phyloP scores from a whole-genome alignment of 176 grass and related monocot species.

The Avena atlantica region DNA sequence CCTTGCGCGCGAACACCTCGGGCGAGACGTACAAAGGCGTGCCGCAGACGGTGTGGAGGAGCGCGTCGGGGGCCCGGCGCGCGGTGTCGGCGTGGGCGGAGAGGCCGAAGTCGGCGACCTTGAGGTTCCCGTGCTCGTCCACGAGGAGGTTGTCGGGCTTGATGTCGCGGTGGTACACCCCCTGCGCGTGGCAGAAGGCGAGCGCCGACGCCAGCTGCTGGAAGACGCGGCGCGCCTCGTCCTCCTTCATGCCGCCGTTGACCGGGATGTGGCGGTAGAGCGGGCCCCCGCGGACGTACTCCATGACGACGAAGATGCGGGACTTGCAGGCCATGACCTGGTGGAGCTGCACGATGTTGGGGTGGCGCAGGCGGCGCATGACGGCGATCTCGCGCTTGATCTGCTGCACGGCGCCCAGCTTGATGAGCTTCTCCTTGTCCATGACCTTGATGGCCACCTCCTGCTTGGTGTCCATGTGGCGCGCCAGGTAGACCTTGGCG shows the following conservation, averaged over 20 bases:
- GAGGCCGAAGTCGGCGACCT: slow-evolving; percentile 75
- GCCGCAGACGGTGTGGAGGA: slow-evolving; percentile 66
- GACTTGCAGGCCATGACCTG: slow-evolving; percentile 71
- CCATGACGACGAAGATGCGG: slow-evolving; percentile 74
- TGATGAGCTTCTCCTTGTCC: slow-evolving; percentile 61
- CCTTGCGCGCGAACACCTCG: slow-evolving; percentile 50
- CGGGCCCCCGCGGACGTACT: slow-evolving; percentile 64
- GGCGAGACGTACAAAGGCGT: slow-evolving; percentile 55
- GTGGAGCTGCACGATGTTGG: slow-evolving; percentile 61
- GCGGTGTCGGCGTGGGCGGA: slow-evolving; percentile 55
- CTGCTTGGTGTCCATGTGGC: slow-evolving; percentile 37
- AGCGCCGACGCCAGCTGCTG: slow-evolving; percentile 66
- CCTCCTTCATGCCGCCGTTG: slow-evolving; percentile 47
- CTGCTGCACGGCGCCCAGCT: slow-evolving; percentile 42
- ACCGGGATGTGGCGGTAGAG: slow-evolving; percentile 48
- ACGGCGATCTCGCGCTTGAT: slow-evolving; percentile 68
- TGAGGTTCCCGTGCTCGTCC: slow-evolving; percentile 65
- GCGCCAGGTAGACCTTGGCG: slow-evolving; percentile 60
- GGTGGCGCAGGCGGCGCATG: slow-evolving; percentile 59
- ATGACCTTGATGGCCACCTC: slow-evolving; percentile 69
- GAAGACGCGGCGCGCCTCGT: slow-evolving; percentile 55
- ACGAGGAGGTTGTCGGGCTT: slow-evolving; percentile 80
- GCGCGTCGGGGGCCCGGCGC: slow-evolving; percentile 44
- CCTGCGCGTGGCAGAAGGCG: slow-evolving; percentile 65
- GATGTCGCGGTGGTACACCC: slow-evolving; percentile 79